A percentile compares a stretch with the other conserved stretches of the same genome.
These are phyloP conservation scores for Croton laevigatus DNA, from an alignment of 441 rosid species.

Conservation along the genomic window DNA sequence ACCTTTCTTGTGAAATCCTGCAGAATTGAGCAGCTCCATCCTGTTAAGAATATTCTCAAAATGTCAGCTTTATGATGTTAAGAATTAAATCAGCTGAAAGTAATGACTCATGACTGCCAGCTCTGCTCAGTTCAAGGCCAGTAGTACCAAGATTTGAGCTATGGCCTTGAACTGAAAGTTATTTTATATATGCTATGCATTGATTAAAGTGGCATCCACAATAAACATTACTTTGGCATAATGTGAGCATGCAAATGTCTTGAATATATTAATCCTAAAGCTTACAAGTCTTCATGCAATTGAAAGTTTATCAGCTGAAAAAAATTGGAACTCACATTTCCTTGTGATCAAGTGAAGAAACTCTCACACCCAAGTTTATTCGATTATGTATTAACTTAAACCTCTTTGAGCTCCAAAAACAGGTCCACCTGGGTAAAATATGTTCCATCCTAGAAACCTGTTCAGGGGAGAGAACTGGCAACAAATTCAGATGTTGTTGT, in stretches of 20 bases:
- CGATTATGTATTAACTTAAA: slow-evolving; percentile 37
- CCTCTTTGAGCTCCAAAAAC: slow-evolving; percentile 38
- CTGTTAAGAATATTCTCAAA: slow-evolving; percentile 42
- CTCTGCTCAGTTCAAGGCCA: slow-evolving; percentile 4
- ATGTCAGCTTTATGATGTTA: slow-evolving; percentile 16
- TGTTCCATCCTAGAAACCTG: slow-evolving; percentile 73
- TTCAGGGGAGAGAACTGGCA: slow-evolving; percentile 72
- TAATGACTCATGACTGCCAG: not conserved
- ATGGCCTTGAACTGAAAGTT: slow-evolving; percentile 1
- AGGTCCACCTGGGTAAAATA: slow-evolving; percentile 61
- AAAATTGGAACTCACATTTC: slow-evolving; percentile 55
- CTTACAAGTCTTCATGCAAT: not conserved
- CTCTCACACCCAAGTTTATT: slow-evolving; percentile 60
- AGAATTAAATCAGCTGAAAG: not conserved
- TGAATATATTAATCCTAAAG: not conserved
- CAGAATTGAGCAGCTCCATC: slow-evolving; percentile 50
- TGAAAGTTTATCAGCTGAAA: slow-evolving; percentile 12
- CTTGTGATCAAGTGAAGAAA: slow-evolving; percentile 58
- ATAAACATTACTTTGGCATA: not conserved
- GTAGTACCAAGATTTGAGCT: not conserved
- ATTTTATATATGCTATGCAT: not conserved
- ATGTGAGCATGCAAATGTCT: not conserved
- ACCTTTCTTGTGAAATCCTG: slow-evolving; percentile 61
- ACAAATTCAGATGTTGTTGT: slow-evolving; percentile 31
- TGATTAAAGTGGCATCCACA: slow-evolving; percentile 9